Evolutionary conservation across 495 filamentous ascomycete genomes (phyloP).

Genomic region (Corynascus novoguineensis): DNA sequence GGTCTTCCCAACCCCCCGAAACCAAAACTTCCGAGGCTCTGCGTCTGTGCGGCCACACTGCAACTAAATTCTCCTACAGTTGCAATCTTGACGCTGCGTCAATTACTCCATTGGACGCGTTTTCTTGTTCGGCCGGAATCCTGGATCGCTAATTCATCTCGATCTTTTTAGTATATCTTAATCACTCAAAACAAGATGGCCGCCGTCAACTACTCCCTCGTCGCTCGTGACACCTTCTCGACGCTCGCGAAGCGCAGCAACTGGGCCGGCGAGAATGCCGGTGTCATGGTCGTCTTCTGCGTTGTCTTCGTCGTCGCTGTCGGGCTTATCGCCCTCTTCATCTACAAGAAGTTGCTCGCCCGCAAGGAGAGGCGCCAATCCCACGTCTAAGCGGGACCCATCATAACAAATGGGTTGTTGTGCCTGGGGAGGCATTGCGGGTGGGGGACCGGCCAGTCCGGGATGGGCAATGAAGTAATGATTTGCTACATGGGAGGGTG

Average conservation of each 20-base stretch:
- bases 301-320: constrained; percentile 50
- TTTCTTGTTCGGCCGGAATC: not conserved
- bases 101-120: not conserved
- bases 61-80: not conserved
- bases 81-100: not conserved
- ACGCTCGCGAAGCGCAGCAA: constrained; percentile 47
- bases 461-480: constrained; percentile 18
- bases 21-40: constrained; percentile 3
- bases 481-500: constrained; percentile 1
- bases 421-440: not conserved
- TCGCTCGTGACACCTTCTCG: constrained; percentile 42
- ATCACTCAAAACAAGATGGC: constrained; percentile 41
- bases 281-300: constrained; percentile 56
- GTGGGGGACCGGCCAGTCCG: constrained; percentile 4
- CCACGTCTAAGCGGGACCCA: constrained; percentile 9
- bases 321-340: constrained; percentile 42
- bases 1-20: not conserved
- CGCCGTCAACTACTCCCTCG: constrained; percentile 41
- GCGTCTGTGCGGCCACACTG: not conserved
- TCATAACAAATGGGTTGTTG: not conserved
- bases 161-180: not conserved
- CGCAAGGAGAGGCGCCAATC: constrained; percentile 33
- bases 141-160: constrained; percentile 8
- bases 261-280: constrained; percentile 46
- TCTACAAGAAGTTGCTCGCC: constrained; percentile 39